Evolutionary conservation across 2,329 filamentous ascomycete genomes (phyloP).

Genomic region (Xylaria hypoxylon): DNA sequence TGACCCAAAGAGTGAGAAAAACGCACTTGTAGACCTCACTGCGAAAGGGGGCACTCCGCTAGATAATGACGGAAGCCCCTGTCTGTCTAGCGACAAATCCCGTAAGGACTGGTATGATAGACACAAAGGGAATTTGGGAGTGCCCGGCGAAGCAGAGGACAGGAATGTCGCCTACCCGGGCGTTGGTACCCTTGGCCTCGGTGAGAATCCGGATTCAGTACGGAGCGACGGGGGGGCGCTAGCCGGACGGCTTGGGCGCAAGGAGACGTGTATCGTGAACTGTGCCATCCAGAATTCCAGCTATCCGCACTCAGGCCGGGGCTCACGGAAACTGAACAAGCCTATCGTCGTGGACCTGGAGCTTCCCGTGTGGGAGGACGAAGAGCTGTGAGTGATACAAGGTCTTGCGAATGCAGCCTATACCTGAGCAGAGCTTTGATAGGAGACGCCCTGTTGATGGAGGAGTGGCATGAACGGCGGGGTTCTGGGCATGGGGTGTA

Average conservation of each 20-base stretch:
- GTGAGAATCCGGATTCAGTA: constrained; percentile 55
- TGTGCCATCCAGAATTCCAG: constrained; percentile 78
- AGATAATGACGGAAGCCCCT: constrained; percentile 58
- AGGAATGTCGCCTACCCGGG: constrained; percentile 28
- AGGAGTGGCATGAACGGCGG: constrained; percentile 11
- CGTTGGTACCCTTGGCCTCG: constrained; percentile 54
- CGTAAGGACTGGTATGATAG: background rate
- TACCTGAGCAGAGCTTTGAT: background rate
- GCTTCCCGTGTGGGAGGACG: constrained; percentile 67
- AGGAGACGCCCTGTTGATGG: constrained; percentile 3
- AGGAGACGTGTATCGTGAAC: constrained; percentile 83
- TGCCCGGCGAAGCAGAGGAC: background rate
- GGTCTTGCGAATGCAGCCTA: constrained; percentile 16
- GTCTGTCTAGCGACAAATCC: background rate
- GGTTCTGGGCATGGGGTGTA: constrained; percentile 14
- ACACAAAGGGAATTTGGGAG: background rate
- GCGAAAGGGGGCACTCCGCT: constrained; percentile 56
- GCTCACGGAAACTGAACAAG: constrained; percentile 76
- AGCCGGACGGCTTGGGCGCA: constrained; percentile 58
- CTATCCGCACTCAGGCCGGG: constrained; percentile 65
- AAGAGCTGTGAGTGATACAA: constrained; percentile 16
- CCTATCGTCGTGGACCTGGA: constrained; percentile 87
- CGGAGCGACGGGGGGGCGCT: constrained; percentile 58
- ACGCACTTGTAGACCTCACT: constrained; percentile 72
- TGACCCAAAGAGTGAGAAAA: constrained; percentile 64